Conservation (phyloP, 768 basidiomycete genomes). For the Lenzites betulinus region DNA sequence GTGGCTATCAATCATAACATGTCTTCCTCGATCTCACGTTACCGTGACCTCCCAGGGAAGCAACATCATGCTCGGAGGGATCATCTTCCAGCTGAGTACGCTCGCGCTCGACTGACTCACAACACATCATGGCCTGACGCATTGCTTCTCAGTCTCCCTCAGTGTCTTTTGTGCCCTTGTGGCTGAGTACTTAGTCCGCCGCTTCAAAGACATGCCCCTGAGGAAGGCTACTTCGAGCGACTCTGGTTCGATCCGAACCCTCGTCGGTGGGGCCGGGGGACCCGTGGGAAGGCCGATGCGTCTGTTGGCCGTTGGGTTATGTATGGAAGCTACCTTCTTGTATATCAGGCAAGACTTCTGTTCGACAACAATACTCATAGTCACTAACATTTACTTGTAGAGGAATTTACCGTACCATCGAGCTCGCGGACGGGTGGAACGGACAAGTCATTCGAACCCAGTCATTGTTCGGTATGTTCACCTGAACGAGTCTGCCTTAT, state of each 20-base stretch:
- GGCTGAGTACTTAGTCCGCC: background rate
- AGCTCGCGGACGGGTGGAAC: constrained; percentile 49
- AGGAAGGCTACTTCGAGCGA: background rate
- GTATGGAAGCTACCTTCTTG: background rate
- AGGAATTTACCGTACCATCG: constrained; percentile 50
- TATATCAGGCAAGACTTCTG: constrained; percentile 12
- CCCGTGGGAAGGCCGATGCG: constrained; percentile 1
- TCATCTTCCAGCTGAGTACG: constrained; percentile 26
- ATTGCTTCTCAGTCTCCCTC: background rate
- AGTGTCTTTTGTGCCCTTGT: background rate
- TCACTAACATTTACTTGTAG: constrained; percentile 22
- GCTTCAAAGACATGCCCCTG: constrained; percentile 21
- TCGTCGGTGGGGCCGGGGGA: background rate
- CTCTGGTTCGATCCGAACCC: background rate
- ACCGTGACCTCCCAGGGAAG: constrained; percentile 6
- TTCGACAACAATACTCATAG: background rate
- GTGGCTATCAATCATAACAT: background rate
- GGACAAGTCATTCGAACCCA: constrained; percentile 51
- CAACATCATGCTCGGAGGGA: constrained; percentile 32
- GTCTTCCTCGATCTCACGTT: too few relatives aligned
- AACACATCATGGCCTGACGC: background rate
- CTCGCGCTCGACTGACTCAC: background rate
- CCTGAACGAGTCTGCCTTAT: too few relatives aligned
- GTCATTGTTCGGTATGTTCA: constrained; percentile 45
- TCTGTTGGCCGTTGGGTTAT: constrained; percentile 6